A percentile compares a stretch with the other conserved stretches of the same genome.
Conservation (phyloP, 202 grass and related monocot species). For the Carex arenaria region DNA sequence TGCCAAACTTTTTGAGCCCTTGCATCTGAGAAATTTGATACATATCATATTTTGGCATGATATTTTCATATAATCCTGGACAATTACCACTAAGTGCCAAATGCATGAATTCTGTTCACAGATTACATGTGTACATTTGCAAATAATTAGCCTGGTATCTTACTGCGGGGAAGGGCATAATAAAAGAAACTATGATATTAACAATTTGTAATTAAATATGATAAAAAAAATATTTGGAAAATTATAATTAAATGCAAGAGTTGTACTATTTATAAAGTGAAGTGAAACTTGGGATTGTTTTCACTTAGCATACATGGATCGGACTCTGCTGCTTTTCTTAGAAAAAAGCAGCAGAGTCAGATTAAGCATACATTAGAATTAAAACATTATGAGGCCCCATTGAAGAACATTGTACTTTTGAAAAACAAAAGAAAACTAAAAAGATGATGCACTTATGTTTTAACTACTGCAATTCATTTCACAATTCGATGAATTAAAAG, state of each 20-base stretch:
- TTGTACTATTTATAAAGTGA: background rate
- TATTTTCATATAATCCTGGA: background rate
- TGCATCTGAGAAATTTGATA: background rate
- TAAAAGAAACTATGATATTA: background rate
- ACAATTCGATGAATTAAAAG: background rate
- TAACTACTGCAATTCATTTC: background rate
- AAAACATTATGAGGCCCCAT: background rate
- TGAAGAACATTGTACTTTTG: background rate
- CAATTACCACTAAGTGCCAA: background rate
- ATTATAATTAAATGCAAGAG: background rate
- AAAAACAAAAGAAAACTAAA: conserved; percentile 5
- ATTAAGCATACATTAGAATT: background rate
- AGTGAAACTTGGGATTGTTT: background rate
- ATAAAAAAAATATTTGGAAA: background rate
- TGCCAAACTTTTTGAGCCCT: background rate
- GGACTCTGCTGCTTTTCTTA: too few species aligned
- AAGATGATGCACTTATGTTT: background rate
- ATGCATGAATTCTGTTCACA: background rate
- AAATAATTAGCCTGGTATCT: background rate
- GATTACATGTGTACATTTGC: background rate
- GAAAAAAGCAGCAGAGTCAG: too few species aligned
- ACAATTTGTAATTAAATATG: background rate
- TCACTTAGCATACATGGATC: background rate
- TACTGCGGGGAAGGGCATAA: background rate
- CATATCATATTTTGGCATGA: background rate